Conservation (phyloP, 1,284 basidiomycete genomes). For the Sporisorium graminicola region DNA sequence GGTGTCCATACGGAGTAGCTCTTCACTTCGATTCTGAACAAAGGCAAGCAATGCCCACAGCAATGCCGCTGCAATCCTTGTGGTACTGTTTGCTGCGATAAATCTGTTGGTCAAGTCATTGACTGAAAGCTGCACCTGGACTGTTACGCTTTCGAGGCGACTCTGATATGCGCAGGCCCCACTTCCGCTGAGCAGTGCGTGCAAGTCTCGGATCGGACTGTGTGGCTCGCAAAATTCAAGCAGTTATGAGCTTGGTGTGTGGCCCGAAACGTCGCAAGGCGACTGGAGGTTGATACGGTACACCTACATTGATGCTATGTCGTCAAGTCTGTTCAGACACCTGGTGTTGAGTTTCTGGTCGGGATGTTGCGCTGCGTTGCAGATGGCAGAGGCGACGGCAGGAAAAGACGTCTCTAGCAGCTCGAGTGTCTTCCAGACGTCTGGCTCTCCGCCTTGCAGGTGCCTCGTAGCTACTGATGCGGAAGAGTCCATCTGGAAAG, state of each 20-base stretch:
- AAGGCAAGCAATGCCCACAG: constrained; percentile 34
- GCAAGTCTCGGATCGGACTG: constrained; percentile 27
- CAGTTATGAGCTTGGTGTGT: constrained; percentile 1
- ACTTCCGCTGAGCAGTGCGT: constrained; percentile 4
- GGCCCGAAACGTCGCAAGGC: not conserved
- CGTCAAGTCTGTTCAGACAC: not conserved
- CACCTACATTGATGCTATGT: constrained; percentile 22
- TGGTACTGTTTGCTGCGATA: constrained; percentile 19
- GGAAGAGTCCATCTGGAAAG: not conserved
- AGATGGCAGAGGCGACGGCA: constrained; percentile 25
- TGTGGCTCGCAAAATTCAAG: not conserved
- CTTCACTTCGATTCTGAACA: constrained; percentile 28
- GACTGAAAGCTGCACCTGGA: not conserved
- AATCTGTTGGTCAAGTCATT: constrained; percentile 5
- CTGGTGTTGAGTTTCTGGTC: not conserved
- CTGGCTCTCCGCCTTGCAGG: not conserved
- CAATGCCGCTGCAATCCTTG: constrained; percentile 18
- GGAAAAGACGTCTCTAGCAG: constrained; percentile 25
- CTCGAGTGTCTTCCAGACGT: constrained; percentile 10
- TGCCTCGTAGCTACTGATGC: not conserved
- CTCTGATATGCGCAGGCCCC: not conserved
- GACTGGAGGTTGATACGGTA: not conserved
- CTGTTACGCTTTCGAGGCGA: not conserved
- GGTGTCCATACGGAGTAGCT: constrained; percentile 20
- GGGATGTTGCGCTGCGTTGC: constrained; percentile 6